phyloP scores from a whole-genome alignment of 2,329 filamentous ascomycete genomes.

The Aureobasidium sp. region DNA sequence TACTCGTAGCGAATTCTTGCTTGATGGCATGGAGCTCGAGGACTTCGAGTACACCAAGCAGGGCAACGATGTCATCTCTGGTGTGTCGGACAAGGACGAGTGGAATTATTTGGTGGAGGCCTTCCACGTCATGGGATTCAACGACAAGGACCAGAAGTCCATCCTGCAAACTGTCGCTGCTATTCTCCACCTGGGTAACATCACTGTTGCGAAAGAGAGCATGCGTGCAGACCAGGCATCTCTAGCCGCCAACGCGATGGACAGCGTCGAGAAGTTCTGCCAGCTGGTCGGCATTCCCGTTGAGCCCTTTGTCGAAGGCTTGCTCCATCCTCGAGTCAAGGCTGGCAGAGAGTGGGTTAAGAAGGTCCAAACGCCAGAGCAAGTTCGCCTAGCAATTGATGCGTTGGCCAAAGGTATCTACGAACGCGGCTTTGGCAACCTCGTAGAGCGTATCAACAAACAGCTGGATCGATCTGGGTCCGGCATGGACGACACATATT shows the following conservation, averaged over 20 bases:
- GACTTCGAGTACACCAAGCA: slow-evolving; percentile 89
- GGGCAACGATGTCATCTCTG: slow-evolving; percentile 84
- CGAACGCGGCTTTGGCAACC: slow-evolving; percentile 87
- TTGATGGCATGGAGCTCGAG: slow-evolving; percentile 68
- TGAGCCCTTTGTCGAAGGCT: slow-evolving; percentile 78
- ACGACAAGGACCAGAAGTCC: slow-evolving; percentile 70
- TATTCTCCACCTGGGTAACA: slow-evolving; percentile 88
- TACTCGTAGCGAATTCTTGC: slow-evolving; percentile 68
- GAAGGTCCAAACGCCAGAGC: slow-evolving; percentile 95
- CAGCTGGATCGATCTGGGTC: slow-evolving; percentile 83
- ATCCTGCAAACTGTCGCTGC: slow-evolving; percentile 85
- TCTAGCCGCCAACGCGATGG: slow-evolving; percentile 65
- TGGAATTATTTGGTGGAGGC: slow-evolving; percentile 88
- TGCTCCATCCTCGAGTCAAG: slow-evolving; percentile 90
- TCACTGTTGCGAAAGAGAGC: slow-evolving; percentile 84
- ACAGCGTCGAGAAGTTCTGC: slow-evolving; percentile 72
- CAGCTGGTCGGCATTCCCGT: slow-evolving; percentile 74
- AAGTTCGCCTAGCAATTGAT: slow-evolving; percentile 83
- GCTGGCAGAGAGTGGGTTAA: slow-evolving; percentile 97
- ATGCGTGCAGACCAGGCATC: slow-evolving; percentile 85
- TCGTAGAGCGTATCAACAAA: slow-evolving; percentile 84
- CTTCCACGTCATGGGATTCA: slow-evolving; percentile 90
- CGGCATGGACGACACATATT: slow-evolving; percentile 80
- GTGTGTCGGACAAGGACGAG: slow-evolving; percentile 83
- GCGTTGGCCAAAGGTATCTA: slow-evolving; percentile 96